Evolutionary conservation across 805 yeast species (phyloP).

Genomic region (Lipomyces sp.): DNA sequence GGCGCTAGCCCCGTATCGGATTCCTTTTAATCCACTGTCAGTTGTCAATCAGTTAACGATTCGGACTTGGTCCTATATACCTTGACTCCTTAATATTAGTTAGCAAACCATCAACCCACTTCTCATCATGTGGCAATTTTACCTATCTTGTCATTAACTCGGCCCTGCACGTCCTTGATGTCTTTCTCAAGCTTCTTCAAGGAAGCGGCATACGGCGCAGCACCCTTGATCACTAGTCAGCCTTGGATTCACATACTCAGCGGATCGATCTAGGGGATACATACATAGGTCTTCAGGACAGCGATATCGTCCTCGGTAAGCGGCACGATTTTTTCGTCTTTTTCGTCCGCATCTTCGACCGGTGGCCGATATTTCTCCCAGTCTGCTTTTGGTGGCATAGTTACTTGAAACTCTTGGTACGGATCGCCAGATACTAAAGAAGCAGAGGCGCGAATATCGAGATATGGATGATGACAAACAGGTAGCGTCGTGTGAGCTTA

Average conservation of each 20-base stretch:
- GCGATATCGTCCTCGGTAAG: constrained; percentile 96
- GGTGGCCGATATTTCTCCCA: constrained; percentile 98
- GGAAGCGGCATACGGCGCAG: constrained; percentile 89
- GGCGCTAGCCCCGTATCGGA: constrained; percentile 98
- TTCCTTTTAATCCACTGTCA: constrained; percentile 56
- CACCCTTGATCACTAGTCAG: constrained; percentile 55
- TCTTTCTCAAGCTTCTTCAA: constrained; percentile 86
- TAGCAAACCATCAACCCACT: neutral
- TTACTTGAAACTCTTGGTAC: neutral
- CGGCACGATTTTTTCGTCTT: constrained; percentile 79
- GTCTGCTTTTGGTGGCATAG: constrained; percentile 95
- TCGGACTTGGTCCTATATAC: constrained; percentile 1
- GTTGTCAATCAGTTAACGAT: neutral
- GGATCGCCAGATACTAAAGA: neutral
- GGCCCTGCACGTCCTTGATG: constrained; percentile 77
- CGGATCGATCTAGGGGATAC: constrained; percentile 31
- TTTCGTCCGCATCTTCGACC: constrained; percentile 62
- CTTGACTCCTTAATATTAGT: constrained; percentile 31
- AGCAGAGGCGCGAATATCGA: neutral
- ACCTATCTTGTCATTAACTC: constrained; percentile 94
- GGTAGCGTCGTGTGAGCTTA: neutral
- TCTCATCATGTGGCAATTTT: constrained; percentile 30
- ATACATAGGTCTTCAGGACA: constrained; percentile 83
- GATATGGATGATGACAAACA: neutral
- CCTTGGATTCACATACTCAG: neutral